Percentiles rank a stretch among this genome's conserved stretches.
These are phyloP conservation scores for Dendrostoma leiphaemia DNA, from an alignment of 2,329 filamentous ascomycete genomes.

Conservation along the genomic window DNA sequence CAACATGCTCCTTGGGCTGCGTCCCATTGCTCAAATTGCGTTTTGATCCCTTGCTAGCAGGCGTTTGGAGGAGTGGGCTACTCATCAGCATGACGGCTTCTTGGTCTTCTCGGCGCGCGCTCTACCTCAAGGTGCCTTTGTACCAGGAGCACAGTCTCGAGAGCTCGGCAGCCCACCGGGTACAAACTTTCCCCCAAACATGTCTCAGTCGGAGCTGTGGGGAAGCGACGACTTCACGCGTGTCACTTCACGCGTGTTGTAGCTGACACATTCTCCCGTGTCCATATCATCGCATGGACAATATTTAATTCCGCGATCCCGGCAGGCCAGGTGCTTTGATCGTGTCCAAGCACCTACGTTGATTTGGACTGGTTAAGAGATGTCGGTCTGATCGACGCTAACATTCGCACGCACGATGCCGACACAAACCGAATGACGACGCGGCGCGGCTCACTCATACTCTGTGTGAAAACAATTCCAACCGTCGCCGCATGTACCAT, in stretches of 20 bases:
- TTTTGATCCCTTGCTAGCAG: conserved; percentile 7
- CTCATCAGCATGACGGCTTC: conserved; percentile 11
- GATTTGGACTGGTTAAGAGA: neutral
- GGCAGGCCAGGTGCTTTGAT: neutral
- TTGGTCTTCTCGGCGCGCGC: conserved; percentile 1
- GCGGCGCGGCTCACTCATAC: neutral
- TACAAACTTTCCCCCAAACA: too few species aligned
- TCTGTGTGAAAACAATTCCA: neutral
- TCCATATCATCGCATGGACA: neutral
- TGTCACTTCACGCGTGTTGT: neutral
- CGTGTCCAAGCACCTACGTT: neutral
- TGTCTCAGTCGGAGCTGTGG: neutral
- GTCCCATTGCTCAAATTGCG: neutral
- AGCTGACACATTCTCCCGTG: neutral
- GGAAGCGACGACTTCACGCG: neutral
- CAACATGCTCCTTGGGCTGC: neutral
- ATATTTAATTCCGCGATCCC: neutral
- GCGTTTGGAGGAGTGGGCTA: conserved; percentile 7
- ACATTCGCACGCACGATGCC: neutral
- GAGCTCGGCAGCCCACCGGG: too few species aligned
- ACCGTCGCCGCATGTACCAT: conserved; percentile 10
- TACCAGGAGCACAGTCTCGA: neutral
- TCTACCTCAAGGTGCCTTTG: neutral
- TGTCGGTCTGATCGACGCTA: neutral
- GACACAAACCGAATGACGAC: conserved; percentile 13